Conservation (phyloP, 441 rosid genomes). For the Breynia disticha region DNA sequence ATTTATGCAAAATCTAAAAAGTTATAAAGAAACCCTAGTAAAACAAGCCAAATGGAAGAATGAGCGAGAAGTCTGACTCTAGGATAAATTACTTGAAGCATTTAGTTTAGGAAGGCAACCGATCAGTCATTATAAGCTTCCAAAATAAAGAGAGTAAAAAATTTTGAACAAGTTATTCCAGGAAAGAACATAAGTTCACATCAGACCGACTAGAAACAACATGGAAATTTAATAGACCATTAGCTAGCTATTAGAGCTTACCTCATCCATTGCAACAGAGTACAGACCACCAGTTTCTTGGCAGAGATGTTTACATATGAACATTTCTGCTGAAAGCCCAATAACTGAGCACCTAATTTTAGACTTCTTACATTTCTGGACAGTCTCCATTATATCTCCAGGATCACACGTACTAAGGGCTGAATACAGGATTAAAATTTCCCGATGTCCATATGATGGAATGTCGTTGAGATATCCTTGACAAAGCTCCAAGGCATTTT, state of each 20-base stretch:
- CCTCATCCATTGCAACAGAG: constrained; percentile 81
- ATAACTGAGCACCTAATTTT: constrained; percentile 80
- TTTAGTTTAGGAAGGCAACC: too few relatives aligned
- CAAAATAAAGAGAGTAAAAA: not conserved
- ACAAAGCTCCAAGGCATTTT: constrained; percentile 72
- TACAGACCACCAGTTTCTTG: constrained; percentile 86
- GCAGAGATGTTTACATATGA: constrained; percentile 79
- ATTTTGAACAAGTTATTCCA: constrained; percentile 1
- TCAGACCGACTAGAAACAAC: too few relatives aligned
- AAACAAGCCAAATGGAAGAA: too few relatives aligned
- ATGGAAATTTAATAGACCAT: not conserved
- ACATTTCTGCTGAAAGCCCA: constrained; percentile 87
- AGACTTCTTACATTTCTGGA: constrained; percentile 71
- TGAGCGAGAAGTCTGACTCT: too few relatives aligned
- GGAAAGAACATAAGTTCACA: too few relatives aligned
- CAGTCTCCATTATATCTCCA: constrained; percentile 77
- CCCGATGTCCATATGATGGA: constrained; percentile 66
- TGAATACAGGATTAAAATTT: constrained; percentile 61
- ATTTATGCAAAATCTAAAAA: not conserved
- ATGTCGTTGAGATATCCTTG: constrained; percentile 50
- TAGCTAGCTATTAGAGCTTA: constrained; percentile 21
- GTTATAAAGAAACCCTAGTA: too few relatives aligned
- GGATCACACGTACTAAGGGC: constrained; percentile 83
- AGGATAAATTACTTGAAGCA: too few relatives aligned
- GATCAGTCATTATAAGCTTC: too few relatives aligned